Base-by-base conservation (phyloP, 805 yeast species). In the Lipomyces sp. region DNA sequence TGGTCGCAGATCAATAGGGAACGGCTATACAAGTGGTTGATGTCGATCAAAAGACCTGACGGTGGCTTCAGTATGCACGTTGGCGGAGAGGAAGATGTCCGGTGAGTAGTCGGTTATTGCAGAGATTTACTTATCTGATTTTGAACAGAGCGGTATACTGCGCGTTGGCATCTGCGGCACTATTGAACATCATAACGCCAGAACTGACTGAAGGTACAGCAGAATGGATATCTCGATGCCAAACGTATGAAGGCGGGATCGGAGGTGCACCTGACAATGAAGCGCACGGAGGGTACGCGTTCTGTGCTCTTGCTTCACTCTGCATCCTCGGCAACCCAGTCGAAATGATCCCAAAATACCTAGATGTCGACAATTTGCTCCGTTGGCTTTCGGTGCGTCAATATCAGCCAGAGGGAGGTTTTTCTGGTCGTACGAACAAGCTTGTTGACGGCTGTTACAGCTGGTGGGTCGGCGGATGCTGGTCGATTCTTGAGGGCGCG, bases 231-330 rank as follows among this genome's bases (percentile, higher is more conserved):
- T 72, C 78, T 0, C 70, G 75, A 11, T 92, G 97, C 72, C 99
- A 95, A 77, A 90, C 94, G 0, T 93, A 84, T 75, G 99, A 96
- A 78, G 99, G 99, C 32, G 99, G 99, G 0, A 90, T 94, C 78
- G 92, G 93, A 0, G 97, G 96, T 1, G 81, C 82, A 29, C 95
- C 96, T 0, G 81, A 83, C 4, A 89, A 86, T 66, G 99, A 95
- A 77, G 98, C 98, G 0, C 99, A 95, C 75, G 99, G 98, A 1
- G 99, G 99, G 0, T 96, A 95, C 76, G 86, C 98, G 0, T 95
- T 86, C 76, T 95, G 99, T 80, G 96, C 94, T 0, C 80, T 90
- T 55, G 96, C 89, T 56, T 84, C 86, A 59, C 79, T 86, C 65
- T 83, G 82, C 67, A 81, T 82, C 33, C 74, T 86, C 35, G 81